phyloP scores from a whole-genome alignment of 2,329 filamentous ascomycete species.

The Phialocephala subalpina region DNA sequence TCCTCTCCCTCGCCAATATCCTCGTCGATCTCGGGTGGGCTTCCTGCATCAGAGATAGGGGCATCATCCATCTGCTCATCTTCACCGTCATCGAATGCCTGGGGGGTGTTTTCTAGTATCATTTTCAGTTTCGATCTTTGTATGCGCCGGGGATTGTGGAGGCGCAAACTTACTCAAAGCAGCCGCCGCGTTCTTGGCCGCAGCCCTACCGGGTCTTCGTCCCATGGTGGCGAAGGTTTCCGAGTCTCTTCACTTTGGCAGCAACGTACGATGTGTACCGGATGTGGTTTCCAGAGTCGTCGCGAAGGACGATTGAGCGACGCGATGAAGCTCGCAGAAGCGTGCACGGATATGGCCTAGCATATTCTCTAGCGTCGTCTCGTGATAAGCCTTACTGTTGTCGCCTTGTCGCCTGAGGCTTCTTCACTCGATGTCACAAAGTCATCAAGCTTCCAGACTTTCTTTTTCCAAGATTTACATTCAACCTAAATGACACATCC shows the following conservation, averaged over 20 bases:
- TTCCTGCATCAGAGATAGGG: conserved; percentile 39
- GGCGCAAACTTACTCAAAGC: conserved; percentile 55
- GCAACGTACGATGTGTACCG: conserved; percentile 1
- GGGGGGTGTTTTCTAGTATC: conserved; percentile 56
- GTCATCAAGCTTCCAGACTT: background rate
- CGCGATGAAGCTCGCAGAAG: background rate
- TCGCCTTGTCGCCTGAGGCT: background rate
- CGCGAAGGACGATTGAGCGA: background rate
- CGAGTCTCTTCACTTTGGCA: background rate
- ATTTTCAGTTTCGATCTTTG: conserved; percentile 14
- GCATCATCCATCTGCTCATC: conserved; percentile 55
- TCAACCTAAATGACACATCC: background rate
- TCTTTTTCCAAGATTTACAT: background rate
- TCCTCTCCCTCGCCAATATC: conserved; percentile 58
- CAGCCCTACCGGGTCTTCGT: conserved; percentile 60
- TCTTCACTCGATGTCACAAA: background rate
- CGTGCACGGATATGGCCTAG: background rate
- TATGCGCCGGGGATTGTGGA: conserved; percentile 31
- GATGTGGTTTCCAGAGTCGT: background rate
- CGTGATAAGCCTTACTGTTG: background rate
- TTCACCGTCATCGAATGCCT: conserved; percentile 51
- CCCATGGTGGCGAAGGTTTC: conserved; percentile 42
- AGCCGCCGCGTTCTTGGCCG: conserved; percentile 60
- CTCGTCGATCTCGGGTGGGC: conserved; percentile 44
- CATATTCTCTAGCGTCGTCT: too few species aligned